phyloP scores from a whole-genome alignment of 495 filamentous ascomycete species.

The Penicillium pulvis region DNA sequence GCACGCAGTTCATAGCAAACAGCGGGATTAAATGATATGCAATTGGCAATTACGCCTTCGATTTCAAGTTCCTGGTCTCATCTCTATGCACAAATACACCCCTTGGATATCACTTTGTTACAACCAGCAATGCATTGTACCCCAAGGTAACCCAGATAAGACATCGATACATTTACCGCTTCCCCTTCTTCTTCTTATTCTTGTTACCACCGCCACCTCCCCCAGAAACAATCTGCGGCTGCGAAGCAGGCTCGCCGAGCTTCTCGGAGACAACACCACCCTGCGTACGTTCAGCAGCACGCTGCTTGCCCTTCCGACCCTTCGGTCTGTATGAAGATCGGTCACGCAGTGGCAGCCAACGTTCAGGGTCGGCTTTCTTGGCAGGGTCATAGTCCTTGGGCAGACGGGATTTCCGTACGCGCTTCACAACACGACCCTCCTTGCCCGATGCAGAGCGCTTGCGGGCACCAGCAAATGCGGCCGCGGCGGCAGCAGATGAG shows the following conservation, averaged over 20 bases:
- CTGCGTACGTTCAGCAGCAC: constrained; percentile 75
- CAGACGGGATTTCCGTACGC: constrained; percentile 64
- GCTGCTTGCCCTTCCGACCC: constrained; percentile 87
- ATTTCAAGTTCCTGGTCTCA: constrained; percentile 11
- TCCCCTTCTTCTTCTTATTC: constrained; percentile 78
- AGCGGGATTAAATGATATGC: not conserved
- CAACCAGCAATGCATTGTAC: constrained; percentile 1
- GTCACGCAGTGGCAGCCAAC: constrained; percentile 90
- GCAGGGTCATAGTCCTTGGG: constrained; percentile 76
- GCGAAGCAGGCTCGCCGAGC: constrained; percentile 62
- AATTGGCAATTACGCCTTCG: not conserved
- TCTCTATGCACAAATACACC: constrained; percentile 11
- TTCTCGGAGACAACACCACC: constrained; percentile 75
- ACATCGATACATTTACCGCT: constrained; percentile 47
- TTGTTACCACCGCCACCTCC: constrained; percentile 50
- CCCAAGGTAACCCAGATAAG: constrained; percentile 1
- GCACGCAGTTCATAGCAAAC: not conserved
- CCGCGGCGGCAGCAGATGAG: constrained; percentile 34
- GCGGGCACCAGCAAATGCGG: constrained; percentile 46
- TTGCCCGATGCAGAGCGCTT: constrained; percentile 62
- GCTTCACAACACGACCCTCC: constrained; percentile 56
- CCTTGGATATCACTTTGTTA: constrained; percentile 3
- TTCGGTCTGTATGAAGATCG: constrained; percentile 87
- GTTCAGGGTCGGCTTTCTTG: constrained; percentile 82
- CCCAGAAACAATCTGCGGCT: constrained; percentile 38